phyloP scores from a whole-genome alignment of 2,329 filamentous ascomycete genomes.

The Tolypocladium inflatum region DNA sequence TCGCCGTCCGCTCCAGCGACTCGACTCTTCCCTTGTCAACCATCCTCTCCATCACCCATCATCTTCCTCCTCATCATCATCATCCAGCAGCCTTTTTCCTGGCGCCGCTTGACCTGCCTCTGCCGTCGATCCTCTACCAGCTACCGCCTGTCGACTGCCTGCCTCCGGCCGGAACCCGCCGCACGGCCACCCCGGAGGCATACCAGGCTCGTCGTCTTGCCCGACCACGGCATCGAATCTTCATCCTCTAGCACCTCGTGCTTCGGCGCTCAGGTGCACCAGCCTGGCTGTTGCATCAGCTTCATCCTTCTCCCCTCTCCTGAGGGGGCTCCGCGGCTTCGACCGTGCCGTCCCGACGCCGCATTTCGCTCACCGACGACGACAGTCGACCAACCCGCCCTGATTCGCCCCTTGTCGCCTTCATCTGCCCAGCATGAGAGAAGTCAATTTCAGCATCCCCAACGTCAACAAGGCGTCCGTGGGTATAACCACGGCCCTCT shows the following conservation, averaged over 20 bases:
- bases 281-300: not conserved
- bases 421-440: conserved; percentile 68
- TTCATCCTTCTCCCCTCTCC: not conserved
- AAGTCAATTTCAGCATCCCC: conserved; percentile 99
- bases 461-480: conserved; percentile 99
- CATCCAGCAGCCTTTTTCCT: conserved; percentile 3
- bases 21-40: conserved; percentile 5
- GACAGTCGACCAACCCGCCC: not conserved
- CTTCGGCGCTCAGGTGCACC: not conserved
- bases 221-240: not conserved
- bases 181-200: conserved; percentile 4
- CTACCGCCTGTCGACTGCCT: not conserved
- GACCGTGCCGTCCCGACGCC: not conserved
- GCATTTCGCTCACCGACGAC: not conserved
- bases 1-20: conserved; percentile 5
- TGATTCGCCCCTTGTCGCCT: not conserved
- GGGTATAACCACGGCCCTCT: conserved; percentile 95
- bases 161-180: conserved; percentile 5
- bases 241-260: not conserved
- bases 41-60: conserved; percentile 2
- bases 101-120: not conserved
- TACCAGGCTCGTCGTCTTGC: not conserved
- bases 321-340: not conserved
- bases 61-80: conserved; percentile 1
- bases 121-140: not conserved